Evolutionary conservation across 2,329 filamentous ascomycete genomes (phyloP).

Genomic region (Xylaria sp.): DNA sequence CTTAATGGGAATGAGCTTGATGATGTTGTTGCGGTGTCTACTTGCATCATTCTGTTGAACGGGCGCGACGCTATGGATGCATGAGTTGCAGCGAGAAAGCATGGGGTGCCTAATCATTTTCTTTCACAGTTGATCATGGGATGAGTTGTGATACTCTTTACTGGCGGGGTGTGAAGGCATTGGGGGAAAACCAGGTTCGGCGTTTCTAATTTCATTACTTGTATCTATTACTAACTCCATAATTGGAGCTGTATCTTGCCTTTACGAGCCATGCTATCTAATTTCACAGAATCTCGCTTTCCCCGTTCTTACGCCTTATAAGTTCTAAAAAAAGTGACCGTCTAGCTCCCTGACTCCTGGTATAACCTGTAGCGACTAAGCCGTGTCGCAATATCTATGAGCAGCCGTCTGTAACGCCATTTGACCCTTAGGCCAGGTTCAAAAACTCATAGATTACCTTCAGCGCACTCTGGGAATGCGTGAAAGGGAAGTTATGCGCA

Average conservation of each 20-base stretch:
- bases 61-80: constrained; percentile 51
- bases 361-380: neutral
- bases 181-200: constrained; percentile 17
- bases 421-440: constrained; percentile 46
- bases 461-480: constrained; percentile 59
- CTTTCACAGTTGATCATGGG: neutral
- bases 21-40: constrained; percentile 48
- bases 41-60: constrained; percentile 50
- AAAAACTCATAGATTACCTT: constrained; percentile 61
- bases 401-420: neutral
- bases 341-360: neutral
- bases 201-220: constrained; percentile 16
- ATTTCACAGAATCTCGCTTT: constrained; percentile 2
- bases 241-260: constrained; percentile 30
- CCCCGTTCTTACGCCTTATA: neutral
- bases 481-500: constrained; percentile 72
- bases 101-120: neutral
- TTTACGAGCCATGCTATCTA: constrained; percentile 36
- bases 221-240: constrained; percentile 30
- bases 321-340: constrained; percentile 9
- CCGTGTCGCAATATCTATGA: neutral
- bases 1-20: constrained; percentile 49
- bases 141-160: neutral
- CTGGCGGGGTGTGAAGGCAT: neutral
- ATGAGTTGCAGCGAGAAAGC: constrained; percentile 23